phyloP scores from a whole-genome alignment of 306 rosid genomes.

The Lotus japonicus region DNA sequence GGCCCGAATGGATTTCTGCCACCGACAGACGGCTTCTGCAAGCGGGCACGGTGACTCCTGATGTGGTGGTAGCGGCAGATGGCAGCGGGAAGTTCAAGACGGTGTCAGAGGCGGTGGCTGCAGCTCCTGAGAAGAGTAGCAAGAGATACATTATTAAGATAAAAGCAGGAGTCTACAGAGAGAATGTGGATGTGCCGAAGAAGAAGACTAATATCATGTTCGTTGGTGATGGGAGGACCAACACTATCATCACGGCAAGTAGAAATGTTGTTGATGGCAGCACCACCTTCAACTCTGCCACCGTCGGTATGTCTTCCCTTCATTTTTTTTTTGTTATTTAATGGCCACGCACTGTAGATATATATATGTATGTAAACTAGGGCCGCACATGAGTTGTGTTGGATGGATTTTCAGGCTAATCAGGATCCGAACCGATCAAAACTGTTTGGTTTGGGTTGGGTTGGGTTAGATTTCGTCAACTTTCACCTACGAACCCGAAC shows the following conservation, averaged over 20 bases:
- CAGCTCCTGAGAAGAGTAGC: slow-evolving; percentile 46
- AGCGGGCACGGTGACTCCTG: slow-evolving; percentile 24
- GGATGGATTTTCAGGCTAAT: no score
- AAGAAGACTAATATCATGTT: slow-evolving; percentile 66
- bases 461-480: no score
- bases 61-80: slow-evolving; percentile 66
- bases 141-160: slow-evolving; percentile 53
- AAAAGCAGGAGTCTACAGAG: slow-evolving; percentile 64
- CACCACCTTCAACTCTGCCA: slow-evolving; percentile 73
- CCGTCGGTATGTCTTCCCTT: slow-evolving; percentile 38
- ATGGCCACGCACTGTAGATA: no score
- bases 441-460: no score
- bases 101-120: slow-evolving; percentile 60
- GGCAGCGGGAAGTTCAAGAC: slow-evolving; percentile 61
- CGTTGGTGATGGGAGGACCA: slow-evolving; percentile 53
- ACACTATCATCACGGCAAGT: slow-evolving; percentile 61
- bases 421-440: no score
- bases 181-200: slow-evolving; percentile 58
- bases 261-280: slow-evolving; percentile 66
- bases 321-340: no score
- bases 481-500: no score
- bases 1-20: slow-evolving; percentile 72
- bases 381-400: no score
- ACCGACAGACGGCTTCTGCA: slow-evolving; percentile 55
- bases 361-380: no score